Evolutionary conservation across 2,329 filamentous ascomycete species (phyloP).

Genomic region (Daldinia sp.): DNA sequence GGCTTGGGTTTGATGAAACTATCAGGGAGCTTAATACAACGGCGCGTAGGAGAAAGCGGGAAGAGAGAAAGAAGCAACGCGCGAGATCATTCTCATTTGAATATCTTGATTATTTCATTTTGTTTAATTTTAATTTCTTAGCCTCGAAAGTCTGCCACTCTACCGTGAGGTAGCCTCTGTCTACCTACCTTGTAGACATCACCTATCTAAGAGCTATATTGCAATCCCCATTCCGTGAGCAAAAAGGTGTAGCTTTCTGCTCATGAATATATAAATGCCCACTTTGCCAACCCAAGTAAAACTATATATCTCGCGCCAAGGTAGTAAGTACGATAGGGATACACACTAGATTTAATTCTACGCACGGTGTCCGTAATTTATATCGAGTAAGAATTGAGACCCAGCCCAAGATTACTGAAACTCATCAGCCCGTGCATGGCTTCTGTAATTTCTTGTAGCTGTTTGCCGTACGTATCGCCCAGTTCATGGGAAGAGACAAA

Average conservation of each 20-base stretch:
- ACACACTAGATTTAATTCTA: background rate
- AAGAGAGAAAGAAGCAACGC: background rate
- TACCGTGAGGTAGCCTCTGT: slow-evolving; percentile 1
- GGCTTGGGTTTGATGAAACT: slow-evolving; percentile 1
- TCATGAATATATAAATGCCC: background rate
- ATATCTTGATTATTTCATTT: slow-evolving; percentile 19
- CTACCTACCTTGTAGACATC: too few species aligned
- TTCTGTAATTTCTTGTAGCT: slow-evolving; percentile 39
- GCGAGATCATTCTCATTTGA: background rate
- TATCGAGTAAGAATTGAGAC: slow-evolving; percentile 33
- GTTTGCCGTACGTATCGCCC: slow-evolving; percentile 39
- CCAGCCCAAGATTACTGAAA: slow-evolving; percentile 39
- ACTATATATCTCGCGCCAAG: background rate
- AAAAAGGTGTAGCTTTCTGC: background rate
- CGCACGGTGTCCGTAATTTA: background rate
- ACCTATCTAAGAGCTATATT: background rate
- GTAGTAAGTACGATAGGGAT: background rate
- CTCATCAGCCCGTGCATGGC: slow-evolving; percentile 41
- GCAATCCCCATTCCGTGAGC: too few species aligned
- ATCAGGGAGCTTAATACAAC: slow-evolving; percentile 34
- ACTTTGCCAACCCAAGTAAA: background rate
- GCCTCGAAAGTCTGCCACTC: slow-evolving; percentile 11
- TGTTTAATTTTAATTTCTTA: background rate
- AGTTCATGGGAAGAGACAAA: slow-evolving; percentile 38
- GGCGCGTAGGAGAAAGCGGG: background rate